Percentiles rank a stretch among this genome's conserved stretches.
Conservation (phyloP, 352 stramenopile species). For the Hyphochytrium catenoides region DNA sequence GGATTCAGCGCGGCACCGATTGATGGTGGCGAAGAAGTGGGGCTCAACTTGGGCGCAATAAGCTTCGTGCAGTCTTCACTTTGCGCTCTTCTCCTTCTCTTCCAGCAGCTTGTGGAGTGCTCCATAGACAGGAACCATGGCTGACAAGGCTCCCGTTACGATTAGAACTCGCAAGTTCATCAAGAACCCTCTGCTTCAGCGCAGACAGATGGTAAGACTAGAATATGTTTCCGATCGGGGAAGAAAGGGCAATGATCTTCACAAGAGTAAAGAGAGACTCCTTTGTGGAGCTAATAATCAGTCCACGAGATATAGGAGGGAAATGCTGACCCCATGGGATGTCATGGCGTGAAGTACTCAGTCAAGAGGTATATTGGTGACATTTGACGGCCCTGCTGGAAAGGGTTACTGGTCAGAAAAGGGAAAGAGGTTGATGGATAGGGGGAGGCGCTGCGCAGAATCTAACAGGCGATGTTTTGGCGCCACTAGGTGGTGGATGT, state of each 20-base stretch:
- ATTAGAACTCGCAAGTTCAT: slow-evolving; percentile 98
- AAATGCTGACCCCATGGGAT: not conserved
- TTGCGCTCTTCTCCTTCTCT: too few relatives aligned
- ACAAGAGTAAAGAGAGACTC: not conserved
- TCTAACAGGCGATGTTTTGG: too few relatives aligned
- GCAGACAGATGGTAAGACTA: slow-evolving; percentile 84
- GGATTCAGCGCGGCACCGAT: too few relatives aligned
- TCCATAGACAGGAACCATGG: too few relatives aligned
- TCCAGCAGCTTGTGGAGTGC: too few relatives aligned
- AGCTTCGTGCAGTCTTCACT: too few relatives aligned
- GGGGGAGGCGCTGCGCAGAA: not conserved
- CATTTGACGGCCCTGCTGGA: not conserved
- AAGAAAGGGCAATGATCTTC: not conserved
- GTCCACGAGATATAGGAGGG: not conserved
- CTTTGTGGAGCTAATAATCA: not conserved
- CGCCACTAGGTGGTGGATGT: slow-evolving; percentile 81
- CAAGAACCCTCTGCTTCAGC: slow-evolving; percentile 85
- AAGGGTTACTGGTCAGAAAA: not conserved
- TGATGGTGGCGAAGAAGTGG: too few relatives aligned
- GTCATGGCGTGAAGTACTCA: not conserved
- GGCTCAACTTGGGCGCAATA: too few relatives aligned
- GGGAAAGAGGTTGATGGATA: not conserved
- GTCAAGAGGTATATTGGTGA: not conserved
- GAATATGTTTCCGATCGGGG: not conserved
- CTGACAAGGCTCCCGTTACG: slow-evolving; percentile 79